These are phyloP conservation scores for Proliferodiscus dingleyae DNA, from an alignment of 2,329 filamentous ascomycete species.

Conservation along the genomic window DNA sequence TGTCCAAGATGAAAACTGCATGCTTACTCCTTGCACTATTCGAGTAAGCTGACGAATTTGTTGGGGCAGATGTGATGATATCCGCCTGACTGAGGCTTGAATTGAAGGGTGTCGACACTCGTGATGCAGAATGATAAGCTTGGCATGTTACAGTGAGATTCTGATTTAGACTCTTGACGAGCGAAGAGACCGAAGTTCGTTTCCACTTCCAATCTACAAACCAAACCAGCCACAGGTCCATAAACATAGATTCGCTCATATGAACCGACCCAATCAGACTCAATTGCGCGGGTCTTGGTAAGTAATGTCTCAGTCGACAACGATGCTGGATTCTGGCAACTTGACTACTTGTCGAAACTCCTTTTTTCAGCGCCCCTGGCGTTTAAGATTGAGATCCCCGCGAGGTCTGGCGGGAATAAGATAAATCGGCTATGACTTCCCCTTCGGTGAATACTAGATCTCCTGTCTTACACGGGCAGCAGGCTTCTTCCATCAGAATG, in stretches of 20 bases:
- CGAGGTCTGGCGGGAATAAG: not conserved
- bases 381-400: not conserved
- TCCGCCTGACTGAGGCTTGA: not conserved
- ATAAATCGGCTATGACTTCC: slow-evolving; percentile 11
- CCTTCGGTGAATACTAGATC: slow-evolving; percentile 69
- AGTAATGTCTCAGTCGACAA: not conserved
- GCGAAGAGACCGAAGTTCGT: not conserved
- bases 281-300: not conserved
- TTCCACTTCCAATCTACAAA: not conserved
- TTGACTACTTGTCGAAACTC: slow-evolving; percentile 14
- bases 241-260: too few species aligned
- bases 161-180: not conserved
- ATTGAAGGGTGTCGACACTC: too few species aligned
- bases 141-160: not conserved
- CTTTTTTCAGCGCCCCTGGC: not conserved
- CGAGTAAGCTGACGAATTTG: not conserved
- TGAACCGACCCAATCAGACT: not conserved
- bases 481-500: slow-evolving; percentile 68
- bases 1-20: not conserved
- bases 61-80: not conserved
- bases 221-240: too few species aligned
- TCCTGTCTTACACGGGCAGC: slow-evolving; percentile 57
- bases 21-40: not conserved
- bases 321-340: slow-evolving; percentile 2
- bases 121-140: too few species aligned